Evolutionary conservation across 345 rosid genomes (phyloP), one percentile per base, ranked within the genome.

Genomic region (Citrus trifoliata): DNA sequence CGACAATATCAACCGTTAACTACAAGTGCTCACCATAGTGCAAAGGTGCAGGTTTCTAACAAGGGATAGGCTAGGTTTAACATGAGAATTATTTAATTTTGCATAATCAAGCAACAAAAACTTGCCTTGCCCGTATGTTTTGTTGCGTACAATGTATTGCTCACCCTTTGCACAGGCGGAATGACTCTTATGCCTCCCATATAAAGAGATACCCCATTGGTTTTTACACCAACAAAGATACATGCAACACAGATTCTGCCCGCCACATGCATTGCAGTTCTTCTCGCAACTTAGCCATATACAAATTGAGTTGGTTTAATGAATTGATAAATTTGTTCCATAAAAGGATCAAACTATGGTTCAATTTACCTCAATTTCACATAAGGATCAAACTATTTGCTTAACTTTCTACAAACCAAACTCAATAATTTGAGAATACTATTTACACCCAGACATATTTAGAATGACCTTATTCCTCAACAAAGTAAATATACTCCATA

Each of bases 401-500:
- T 67, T 21, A 13, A 33, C 24, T 35, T 67, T 73, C 53, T 19
- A 76, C 38, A 67, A 67, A 55, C 24, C 71, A 67, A 35, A 32
- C 30, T 22, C 4, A 4, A 67, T 66, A 2, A 33, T 35, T 25
- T 24, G 65, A 53, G 25, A 35, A 67, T 33, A 55, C 27, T 76
- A 70, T 83, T 76, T 83, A 85, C 88, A 83, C 21, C 42, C 65
- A 71, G 42, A 63, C 53, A 56, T 42, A 56, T 42, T n/a, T 58
- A 68, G 60, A 24, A 56, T 46, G 70, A 56, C 68, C 79, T 35
- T 7, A 68, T 78, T 66, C 70, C 74, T 22, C 60, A 67, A 62
- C 73, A 56, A 42, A 58, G 69, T 21, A 60, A 60, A 71, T 66
- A 55, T 24, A 70, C 42, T 30, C 61, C 63, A 61, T 4, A 13